A percentile compares a stretch with the other conserved stretches of the same genome.
phyloP scores from a whole-genome alignment of 768 basidiomycete genomes.

The Boletus rubescentipes region DNA sequence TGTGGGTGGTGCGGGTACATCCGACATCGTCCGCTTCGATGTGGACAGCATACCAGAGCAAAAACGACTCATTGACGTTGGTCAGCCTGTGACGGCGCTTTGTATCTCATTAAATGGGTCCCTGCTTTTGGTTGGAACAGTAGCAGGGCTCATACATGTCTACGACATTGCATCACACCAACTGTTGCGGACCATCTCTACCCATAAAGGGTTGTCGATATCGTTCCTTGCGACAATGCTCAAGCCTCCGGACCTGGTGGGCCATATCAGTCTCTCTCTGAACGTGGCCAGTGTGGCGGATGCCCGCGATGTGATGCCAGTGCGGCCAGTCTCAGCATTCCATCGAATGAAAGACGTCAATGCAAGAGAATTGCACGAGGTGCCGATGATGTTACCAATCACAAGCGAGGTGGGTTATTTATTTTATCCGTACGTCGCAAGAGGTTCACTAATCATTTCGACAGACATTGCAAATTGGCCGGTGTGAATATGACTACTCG shows the following conservation, averaged over 20 bases:
- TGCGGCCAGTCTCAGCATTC: constrained; percentile 65
- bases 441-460: neutral
- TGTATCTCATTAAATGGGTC: constrained; percentile 76
- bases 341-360: constrained; percentile 71
- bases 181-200: constrained; percentile 74
- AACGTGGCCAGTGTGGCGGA: constrained; percentile 35
- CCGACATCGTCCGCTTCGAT: constrained; percentile 69
- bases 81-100: constrained; percentile 69
- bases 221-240: constrained; percentile 76
- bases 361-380: constrained; percentile 67
- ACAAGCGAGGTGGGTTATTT: constrained; percentile 39
- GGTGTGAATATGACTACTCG: constrained; percentile 40
- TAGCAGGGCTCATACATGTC: constrained; percentile 67
- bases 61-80: constrained; percentile 67
- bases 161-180: constrained; percentile 93
- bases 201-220: constrained; percentile 67
- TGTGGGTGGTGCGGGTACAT: constrained; percentile 69
- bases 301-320: constrained; percentile 59
- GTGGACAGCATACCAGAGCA: constrained; percentile 45
- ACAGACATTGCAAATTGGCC: constrained; percentile 18
- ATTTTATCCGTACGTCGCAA: neutral
- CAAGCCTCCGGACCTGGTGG: constrained; percentile 84
- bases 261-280: constrained; percentile 64
- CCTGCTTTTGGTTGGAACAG: constrained; percentile 80
- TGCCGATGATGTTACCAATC: constrained; percentile 57